Percentiles rank a stretch among this genome's conserved stretches.
These are phyloP conservation scores for Crucibulum laeve DNA, from an alignment of 768 basidiomycete species.

Conservation along the genomic window DNA sequence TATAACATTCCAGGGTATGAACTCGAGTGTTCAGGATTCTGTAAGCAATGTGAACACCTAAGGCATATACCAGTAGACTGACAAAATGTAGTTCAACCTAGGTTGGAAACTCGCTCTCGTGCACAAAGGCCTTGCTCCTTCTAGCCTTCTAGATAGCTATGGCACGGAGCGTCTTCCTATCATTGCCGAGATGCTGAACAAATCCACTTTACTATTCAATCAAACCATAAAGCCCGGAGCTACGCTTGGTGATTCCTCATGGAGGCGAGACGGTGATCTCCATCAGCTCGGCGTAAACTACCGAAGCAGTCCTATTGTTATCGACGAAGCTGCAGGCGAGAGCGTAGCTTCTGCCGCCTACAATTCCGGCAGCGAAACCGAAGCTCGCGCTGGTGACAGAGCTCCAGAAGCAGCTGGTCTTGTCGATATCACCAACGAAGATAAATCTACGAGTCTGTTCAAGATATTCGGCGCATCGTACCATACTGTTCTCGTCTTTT, in stretches of 20 bases:
- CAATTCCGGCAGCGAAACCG: slow-evolving; percentile 9
- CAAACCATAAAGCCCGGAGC: slow-evolving; percentile 10
- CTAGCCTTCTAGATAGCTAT: slow-evolving; percentile 21
- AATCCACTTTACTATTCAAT: slow-evolving; percentile 18
- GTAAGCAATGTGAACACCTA: too few species aligned
- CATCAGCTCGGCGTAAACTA: slow-evolving; percentile 50
- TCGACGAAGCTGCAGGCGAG: slow-evolving; percentile 27
- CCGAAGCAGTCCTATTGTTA: slow-evolving; percentile 42
- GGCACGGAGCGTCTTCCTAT: slow-evolving; percentile 28
- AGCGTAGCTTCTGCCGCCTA: slow-evolving; percentile 9
- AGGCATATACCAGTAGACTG: too few species aligned
- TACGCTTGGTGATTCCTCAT: background rate
- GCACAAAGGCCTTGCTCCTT: slow-evolving; percentile 13
- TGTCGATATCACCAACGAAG: too few species aligned
- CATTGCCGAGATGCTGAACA: slow-evolving; percentile 29
- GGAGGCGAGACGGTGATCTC: slow-evolving; percentile 18
- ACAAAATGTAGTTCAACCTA: slow-evolving; percentile 27
- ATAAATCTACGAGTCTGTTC: too few species aligned
- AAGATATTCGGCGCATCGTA: too few species aligned
- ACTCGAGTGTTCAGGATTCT: slow-evolving; percentile 25
- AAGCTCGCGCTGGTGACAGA: too few species aligned
- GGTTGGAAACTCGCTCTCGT: slow-evolving; percentile 28
- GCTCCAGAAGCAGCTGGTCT: too few species aligned
- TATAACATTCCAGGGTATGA: slow-evolving; percentile 20
- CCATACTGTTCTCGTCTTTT: too few species aligned